These are phyloP conservation scores for Posidonia oceanica DNA, from an alignment of 116 monocot species.

Conservation along the genomic window DNA sequence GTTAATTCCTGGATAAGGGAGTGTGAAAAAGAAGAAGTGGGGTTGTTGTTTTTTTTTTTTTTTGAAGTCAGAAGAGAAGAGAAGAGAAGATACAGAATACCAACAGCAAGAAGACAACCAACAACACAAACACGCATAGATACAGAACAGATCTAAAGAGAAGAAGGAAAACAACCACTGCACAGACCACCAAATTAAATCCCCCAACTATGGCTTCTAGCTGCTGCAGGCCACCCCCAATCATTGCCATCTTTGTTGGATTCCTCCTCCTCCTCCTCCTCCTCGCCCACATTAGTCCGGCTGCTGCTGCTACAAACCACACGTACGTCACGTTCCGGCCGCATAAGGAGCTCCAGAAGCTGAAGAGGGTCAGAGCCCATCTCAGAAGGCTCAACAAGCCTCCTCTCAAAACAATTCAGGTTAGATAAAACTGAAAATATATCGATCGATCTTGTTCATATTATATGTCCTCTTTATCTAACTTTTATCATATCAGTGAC, in stretches of 20 bases:
- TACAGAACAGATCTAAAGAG: conserved; percentile 21
- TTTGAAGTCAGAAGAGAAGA: too few species aligned
- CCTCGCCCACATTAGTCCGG: neutral
- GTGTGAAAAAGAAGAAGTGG: too few species aligned
- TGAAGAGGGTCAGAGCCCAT: conserved; percentile 34
- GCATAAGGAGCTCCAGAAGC: conserved; percentile 21
- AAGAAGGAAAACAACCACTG: neutral
- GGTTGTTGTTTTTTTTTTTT: too few species aligned
- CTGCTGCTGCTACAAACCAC: neutral
- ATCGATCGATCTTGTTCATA: too few species aligned
- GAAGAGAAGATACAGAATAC: neutral
- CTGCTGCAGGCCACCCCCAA: conserved; percentile 18
- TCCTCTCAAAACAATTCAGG: conserved; percentile 70
- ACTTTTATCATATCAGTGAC: neutral
- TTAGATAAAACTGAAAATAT: neutral
- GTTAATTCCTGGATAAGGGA: too few species aligned
- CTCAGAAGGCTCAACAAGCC: conserved; percentile 64
- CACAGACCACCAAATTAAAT: conserved; percentile 11
- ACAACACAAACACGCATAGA: conserved; percentile 13
- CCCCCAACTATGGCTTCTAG: conserved; percentile 37
- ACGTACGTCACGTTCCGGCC: conserved; percentile 19
- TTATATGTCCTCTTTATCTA: too few species aligned
- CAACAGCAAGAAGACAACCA: conserved; percentile 27
- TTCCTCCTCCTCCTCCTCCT: conserved; percentile 23
- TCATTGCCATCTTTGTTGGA: conserved; percentile 36